These are phyloP conservation scores for Dendrobium officinale DNA, from an alignment of 106 monocot genomes.

Conservation along the genomic window DNA sequence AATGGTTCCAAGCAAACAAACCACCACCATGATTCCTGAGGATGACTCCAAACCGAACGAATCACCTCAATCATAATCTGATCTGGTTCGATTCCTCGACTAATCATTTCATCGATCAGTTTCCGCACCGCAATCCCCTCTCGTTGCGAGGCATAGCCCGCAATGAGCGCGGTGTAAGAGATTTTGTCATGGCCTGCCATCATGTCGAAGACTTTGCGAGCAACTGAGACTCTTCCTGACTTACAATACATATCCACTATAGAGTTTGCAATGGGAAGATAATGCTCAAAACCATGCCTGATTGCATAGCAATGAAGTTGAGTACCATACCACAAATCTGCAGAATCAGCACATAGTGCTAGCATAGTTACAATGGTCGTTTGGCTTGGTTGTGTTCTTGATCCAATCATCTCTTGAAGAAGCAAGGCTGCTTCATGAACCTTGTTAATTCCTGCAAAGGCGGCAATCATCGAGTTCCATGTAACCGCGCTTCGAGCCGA, in stretches of 20 bases:
- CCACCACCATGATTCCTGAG: slow-evolving; percentile 12
- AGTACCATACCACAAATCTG: slow-evolving; percentile 35
- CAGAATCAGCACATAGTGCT: slow-evolving; percentile 32
- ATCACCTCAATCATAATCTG: slow-evolving; percentile 35
- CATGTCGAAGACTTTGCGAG: slow-evolving; percentile 30
- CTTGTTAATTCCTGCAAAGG: slow-evolving; percentile 17
- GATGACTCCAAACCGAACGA: slow-evolving; percentile 50
- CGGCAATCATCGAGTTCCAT: slow-evolving; percentile 49
- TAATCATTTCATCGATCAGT: slow-evolving; percentile 41
- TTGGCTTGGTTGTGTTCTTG: slow-evolving; percentile 25
- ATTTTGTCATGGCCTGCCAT: slow-evolving; percentile 27
- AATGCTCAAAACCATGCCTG: slow-evolving; percentile 18
- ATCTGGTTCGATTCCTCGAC: slow-evolving; percentile 33
- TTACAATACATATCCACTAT: slow-evolving; percentile 52
- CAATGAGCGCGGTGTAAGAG: slow-evolving; percentile 41
- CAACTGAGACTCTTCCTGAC: slow-evolving; percentile 29
- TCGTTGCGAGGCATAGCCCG: slow-evolving; percentile 44
- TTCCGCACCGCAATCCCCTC: slow-evolving; percentile 31
- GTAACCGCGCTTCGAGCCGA: slow-evolving; percentile 22
- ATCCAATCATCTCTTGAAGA: slow-evolving; percentile 27
- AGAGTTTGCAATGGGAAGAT: slow-evolving; percentile 26
- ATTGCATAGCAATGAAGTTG: slow-evolving; percentile 47
- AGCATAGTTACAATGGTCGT: slow-evolving; percentile 35
- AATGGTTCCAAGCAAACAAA: not conserved
- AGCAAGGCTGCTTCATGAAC: slow-evolving; percentile 22